A percentile compares a stretch with the other conserved stretches of the same genome.
Evolutionary conservation across 257 asterid genomes (phyloP).

Genomic region (Petrea volubilis): DNA sequence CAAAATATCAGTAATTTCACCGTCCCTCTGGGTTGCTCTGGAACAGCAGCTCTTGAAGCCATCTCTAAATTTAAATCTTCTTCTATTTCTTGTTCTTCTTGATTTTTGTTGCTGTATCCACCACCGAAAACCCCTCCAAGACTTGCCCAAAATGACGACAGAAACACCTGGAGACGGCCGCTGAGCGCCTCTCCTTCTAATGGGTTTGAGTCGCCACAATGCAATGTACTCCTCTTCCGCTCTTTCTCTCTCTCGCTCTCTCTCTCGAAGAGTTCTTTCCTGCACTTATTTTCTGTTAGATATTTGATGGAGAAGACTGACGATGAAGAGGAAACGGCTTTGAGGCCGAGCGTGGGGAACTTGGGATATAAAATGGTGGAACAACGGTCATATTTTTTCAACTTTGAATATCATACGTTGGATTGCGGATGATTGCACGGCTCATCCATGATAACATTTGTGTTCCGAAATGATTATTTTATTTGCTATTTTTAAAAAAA

Average conservation of each 20-base stretch:
- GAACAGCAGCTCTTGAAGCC: constrained; percentile 50
- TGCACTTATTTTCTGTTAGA: background rate
- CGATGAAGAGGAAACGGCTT: background rate
- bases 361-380: constrained; percentile 5
- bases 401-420: constrained; percentile 33
- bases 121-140: constrained; percentile 75
- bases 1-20: background rate
- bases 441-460: no score
- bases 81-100: constrained; percentile 21
- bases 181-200: constrained; percentile 60
- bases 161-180: constrained; percentile 72
- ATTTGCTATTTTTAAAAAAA: no score
- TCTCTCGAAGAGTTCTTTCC: no score
- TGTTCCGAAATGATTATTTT: no score
- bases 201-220: constrained; percentile 65
- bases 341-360: background rate
- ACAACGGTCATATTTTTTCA: constrained; percentile 56
- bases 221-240: background rate
- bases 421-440: constrained; percentile 34
- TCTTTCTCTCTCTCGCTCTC: constrained; percentile 6
- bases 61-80: constrained; percentile 39
- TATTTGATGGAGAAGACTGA: background rate
- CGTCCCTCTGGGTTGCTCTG: constrained; percentile 52
- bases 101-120: constrained; percentile 1
- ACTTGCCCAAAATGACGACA: constrained; percentile 64